Percentiles rank a stretch among this genome's conserved stretches.
These are phyloP conservation scores for Phyllostachys edulis DNA, from an alignment of 176 grass and related monocot genomes.

Conservation along the genomic window DNA sequence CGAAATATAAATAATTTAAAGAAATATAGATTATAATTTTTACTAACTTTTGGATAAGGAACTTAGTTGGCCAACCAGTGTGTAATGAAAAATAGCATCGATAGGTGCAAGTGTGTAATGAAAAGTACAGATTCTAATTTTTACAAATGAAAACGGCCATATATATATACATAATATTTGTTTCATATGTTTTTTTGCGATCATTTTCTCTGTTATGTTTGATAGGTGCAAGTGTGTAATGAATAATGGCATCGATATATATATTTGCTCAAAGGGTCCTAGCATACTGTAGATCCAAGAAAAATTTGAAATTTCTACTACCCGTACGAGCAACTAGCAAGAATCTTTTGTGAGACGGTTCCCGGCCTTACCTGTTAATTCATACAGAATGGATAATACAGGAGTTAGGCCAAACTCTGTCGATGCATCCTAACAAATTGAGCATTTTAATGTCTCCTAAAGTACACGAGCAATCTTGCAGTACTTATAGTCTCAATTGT, in stretches of 20 bases:
- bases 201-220: too few relatives aligned
- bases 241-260: too few relatives aligned
- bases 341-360: not conserved
- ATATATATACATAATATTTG: too few relatives aligned
- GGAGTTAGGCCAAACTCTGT: not conserved
- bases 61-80: not conserved
- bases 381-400: not conserved
- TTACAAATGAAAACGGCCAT: too few relatives aligned
- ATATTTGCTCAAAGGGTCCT: not conserved
- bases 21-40: not conserved
- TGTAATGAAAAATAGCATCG: too few relatives aligned
- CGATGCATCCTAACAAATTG: conserved; percentile 9
- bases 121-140: too few relatives aligned
- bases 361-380: not conserved
- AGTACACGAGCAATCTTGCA: not conserved
- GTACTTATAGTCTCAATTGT: not conserved
- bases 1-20: not conserved
- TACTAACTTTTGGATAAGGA: not conserved
- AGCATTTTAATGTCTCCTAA: conserved; percentile 1
- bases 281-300: not conserved
- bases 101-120: not conserved
- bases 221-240: not conserved
- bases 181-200: too few relatives aligned
- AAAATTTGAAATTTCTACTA: not conserved
- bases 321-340: not conserved